Evolutionary conservation across 495 filamentous ascomycete species (phyloP).

Genomic region (Lasiosphaeris hirsuta): DNA sequence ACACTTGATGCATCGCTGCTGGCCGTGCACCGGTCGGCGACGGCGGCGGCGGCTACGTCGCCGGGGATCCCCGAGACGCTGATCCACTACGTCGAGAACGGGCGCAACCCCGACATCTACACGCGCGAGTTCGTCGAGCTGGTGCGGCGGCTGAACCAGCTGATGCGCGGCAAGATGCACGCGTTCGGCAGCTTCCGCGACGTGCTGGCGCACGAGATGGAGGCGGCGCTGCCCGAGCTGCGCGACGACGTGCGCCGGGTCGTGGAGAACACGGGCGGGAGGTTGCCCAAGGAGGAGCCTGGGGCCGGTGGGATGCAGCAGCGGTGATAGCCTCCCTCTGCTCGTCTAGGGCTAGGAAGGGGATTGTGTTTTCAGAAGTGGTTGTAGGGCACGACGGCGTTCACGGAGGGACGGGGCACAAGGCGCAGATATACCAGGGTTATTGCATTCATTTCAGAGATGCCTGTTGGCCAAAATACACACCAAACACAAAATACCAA

Average conservation of each 20-base stretch:
- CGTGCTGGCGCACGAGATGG: conserved; percentile 77
- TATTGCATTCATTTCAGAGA: too few species aligned
- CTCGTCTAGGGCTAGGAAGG: background rate
- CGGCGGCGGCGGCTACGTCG: conserved; percentile 57
- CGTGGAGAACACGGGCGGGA: conserved; percentile 41
- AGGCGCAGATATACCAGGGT: too few species aligned
- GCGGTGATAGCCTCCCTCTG: background rate
- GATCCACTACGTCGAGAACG: conserved; percentile 86
- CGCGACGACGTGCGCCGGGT: conserved; percentile 64
- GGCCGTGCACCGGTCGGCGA: conserved; percentile 43
- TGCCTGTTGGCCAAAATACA: too few species aligned
- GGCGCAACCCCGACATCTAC: conserved; percentile 97
- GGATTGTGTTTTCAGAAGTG: too few species aligned
- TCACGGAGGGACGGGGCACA: too few species aligned
- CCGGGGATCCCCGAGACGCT: conserved; percentile 76
- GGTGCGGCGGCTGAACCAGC: conserved; percentile 78
- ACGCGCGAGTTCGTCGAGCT: conserved; percentile 95
- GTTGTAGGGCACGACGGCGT: too few species aligned
- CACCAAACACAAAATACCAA: too few species aligned
- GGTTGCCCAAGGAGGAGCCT: background rate
- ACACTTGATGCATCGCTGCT: conserved; percentile 28
- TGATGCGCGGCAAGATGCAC: conserved; percentile 75
- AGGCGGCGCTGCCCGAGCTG: conserved; percentile 71
- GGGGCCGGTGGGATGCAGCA: too few species aligned
- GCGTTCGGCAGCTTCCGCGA: conserved; percentile 80